Evolutionary conservation across 257 asterid genomes (phyloP).

Genomic region (Solanum phureja): DNA sequence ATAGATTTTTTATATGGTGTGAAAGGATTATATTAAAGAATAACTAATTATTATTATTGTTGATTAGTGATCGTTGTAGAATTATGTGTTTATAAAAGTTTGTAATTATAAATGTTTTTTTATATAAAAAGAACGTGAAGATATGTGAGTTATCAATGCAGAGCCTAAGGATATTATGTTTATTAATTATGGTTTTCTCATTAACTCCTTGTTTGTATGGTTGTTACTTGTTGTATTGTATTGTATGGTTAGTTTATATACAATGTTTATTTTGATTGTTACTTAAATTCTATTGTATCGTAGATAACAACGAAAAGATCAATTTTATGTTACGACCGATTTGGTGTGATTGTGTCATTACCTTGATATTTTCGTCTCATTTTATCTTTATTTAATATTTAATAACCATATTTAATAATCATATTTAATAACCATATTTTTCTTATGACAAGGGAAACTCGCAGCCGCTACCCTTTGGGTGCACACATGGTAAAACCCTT

Average conservation of each 20-base stretch:
- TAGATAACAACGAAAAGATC: no score
- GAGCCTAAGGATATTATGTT: neutral
- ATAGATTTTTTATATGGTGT: no score
- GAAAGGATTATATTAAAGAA: neutral
- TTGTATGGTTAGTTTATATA: neutral
- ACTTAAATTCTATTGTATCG: neutral
- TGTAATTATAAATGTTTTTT: neutral
- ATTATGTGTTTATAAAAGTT: neutral
- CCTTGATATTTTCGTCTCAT: neutral
- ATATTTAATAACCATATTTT: no score
- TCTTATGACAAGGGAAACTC: no score
- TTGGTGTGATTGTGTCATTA: neutral
- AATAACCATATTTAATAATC: no score
- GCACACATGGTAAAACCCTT: accelerated
- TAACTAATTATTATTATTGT: no score
- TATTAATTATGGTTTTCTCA: neutral
- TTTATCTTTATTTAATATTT: no score
- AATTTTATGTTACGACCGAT: neutral
- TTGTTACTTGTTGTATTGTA: neutral
- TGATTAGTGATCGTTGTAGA: neutral
- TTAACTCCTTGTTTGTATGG: neutral
- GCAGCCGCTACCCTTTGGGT: accelerated
- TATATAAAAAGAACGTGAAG: neutral
- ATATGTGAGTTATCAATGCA: no score
- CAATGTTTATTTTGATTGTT: no score